phyloP scores from a whole-genome alignment of 495 filamentous ascomycete genomes.

The Aspergillus sparsus region DNA sequence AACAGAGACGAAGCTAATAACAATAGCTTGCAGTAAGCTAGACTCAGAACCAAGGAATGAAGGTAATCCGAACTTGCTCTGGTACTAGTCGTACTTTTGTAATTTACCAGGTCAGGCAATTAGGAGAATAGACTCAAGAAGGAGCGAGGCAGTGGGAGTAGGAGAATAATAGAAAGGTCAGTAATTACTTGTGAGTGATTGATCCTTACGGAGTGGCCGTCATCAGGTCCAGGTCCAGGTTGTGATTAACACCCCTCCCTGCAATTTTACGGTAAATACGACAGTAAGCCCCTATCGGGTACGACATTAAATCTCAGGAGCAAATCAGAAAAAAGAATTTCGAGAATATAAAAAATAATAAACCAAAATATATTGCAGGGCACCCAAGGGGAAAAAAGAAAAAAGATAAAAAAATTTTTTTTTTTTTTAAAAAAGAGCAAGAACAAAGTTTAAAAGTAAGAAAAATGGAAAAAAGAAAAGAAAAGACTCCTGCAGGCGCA shows the following conservation, averaged over 20 bases:
- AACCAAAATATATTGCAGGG: neutral
- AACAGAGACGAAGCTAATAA: neutral
- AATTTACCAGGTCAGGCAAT: neutral
- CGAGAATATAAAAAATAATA: neutral
- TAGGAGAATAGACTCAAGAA: neutral
- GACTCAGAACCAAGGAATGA: neutral
- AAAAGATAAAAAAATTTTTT: neutral
- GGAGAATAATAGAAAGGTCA: neutral
- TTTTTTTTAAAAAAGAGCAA: neutral
- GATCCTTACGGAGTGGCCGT: conserved; percentile 1
- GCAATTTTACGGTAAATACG: conserved; percentile 2
- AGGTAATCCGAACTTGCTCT: neutral
- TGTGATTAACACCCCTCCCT: neutral
- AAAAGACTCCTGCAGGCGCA: conserved; percentile 8
- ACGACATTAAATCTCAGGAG: neutral
- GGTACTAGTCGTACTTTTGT: neutral
- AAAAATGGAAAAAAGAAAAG: neutral
- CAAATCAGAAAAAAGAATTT: conserved; percentile 5
- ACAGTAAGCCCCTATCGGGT: neutral
- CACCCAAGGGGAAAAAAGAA: neutral
- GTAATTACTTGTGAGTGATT: neutral
- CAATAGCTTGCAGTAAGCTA: neutral
- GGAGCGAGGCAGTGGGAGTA: neutral
- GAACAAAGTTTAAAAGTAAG: neutral
- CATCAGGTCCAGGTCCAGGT: neutral